Evolutionary conservation across 192 early-diverging fungal species (phyloP), one percentile per base, ranked within the genome.

Genomic region (Coemansia sp.): DNA sequence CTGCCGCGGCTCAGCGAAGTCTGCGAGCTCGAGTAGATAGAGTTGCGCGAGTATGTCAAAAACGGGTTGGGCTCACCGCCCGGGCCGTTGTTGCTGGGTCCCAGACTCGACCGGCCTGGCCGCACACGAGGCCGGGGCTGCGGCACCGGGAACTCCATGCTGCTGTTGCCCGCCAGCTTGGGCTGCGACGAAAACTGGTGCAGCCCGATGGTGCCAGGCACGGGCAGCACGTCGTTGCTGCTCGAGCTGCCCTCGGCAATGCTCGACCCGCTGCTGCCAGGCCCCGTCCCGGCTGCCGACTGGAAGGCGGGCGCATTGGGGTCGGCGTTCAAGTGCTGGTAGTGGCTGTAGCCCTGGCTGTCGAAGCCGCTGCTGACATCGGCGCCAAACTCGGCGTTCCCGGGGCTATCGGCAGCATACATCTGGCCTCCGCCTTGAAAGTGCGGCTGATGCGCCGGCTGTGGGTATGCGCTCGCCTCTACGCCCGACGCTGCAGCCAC

Each of bases 21-120:
- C 56, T 68, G 65, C 50, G 65, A 69, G 57, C 61, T 76, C 33
- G 72, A 68, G 53, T 76, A 76, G 28, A 76, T 69, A 39, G 72
- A 76, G 58, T 76, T 64, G 67, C 72, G 72, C 50, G 72, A 63
- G 53, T 69, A 76, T 36, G 72, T 76, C 38, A 64, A 38, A 50
- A 69, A 76, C 20, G 66, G 72, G 26, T 76, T 76, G 22, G 65
- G 57, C 27, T 69, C 72, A 17, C 53, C 69, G 24, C 37, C 19
- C n/a, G n/a, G n/a, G n/a, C n/a, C n/a, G n/a, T n/a, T n/a, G 17
- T 34, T 35, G 32, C 40, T 17, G 2, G 50, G 37, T 24, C 28
- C 57, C 39, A 54, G n/a, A 10, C 67, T 54, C 3, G 66, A 55
- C 9, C 72, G 52, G 5, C 72, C 72, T 2, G 72, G 72, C 7